Base-by-base conservation (phyloP, 225 moss, liverwort and hornwort species). In the Marchantia polymorpha region DNA sequence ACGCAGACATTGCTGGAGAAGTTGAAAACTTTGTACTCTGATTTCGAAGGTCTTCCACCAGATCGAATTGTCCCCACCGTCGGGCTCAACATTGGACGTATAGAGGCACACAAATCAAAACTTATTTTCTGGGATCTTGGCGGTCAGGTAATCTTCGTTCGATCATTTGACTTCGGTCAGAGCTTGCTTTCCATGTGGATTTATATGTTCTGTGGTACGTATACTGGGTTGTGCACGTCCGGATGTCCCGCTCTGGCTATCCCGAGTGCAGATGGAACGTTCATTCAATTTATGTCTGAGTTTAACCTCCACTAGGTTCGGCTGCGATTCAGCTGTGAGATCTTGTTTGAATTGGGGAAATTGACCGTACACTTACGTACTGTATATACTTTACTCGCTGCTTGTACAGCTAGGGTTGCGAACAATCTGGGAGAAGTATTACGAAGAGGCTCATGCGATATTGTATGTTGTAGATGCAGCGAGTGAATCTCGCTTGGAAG, bases 101-200 rank as follows among this genome's bases (percentile, higher is more conserved):
- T 99, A 78, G 99, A 99, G 85, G 99, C 93, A 7, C 90, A 95
- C 83, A 99, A 99, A 79, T 83, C 95, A 64, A 99, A 95, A 88
- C 93, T 99, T 66, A 95, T 93, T 73, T 99, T 99, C 78, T 99
- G 99, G 99, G 95, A 99, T 83, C 89, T 99, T 84, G 99, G 99
- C 46, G 99, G 95, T 13, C 99, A 99, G 89, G 86, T 89, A 84
- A 39, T 63, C 29, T 27, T 14, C 22, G n/a, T 27, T 19, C 12
- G 23, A 69, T 12, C 69, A 69, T 7, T 20, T 39, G 39, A 39
- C 4, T 4, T 1, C 70, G 49, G 56, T 58, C 70, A 53, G 6
- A 31, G 52, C 12, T 31, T 10, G n/a, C 22, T 55, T 71, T 23
- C 30, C 13, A 13, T 79, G 20, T 8, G 20, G 2, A 22, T 20